Evolutionary conservation across 2,329 filamentous ascomycete species (phyloP), one percentile per base, ranked within the genome.

Genomic region (Rhytidhysteron rufulum): DNA sequence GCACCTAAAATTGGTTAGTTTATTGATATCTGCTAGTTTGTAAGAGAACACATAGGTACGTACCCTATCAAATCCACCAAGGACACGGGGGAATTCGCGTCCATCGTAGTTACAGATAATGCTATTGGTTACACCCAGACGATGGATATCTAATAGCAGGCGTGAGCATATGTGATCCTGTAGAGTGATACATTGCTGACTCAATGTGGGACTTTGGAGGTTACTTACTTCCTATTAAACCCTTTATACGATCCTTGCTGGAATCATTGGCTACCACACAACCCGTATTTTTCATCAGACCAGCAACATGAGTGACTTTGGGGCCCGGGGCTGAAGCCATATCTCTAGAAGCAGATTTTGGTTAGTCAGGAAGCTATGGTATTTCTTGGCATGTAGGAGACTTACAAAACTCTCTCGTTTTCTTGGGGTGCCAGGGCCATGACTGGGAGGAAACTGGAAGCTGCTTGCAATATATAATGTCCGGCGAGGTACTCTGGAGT

Each of bases 401-500:
- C n/a, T n/a, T n/a, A n/a, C 40, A 98, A 82, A 37, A 94, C 79
- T 25, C 93, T 82, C 72, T 98, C 91, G 54, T 89, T 78, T 66
- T 95, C 88, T 68, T 97, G 91, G 0, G 93, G 93, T 5, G 88
- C 90, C 10, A 98, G 79, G 8, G 93, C 91, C 89, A 98, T 97
- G 58, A 96, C 93, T 48, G 93, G 93, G 36, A 98, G 77, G 74
- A 98, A 98, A 15, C 90, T 96, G 5, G 88, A 94, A 0, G 93
- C 93, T 1, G 93, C 93, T 72, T 98, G 93, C 10, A 98, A 79
- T 55, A 98, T 97, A 72, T 98, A 98, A 67, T 98, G 89, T 15
- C 93, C 93, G 13, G 91, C 90, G 10, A 98, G 80, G 66, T 98
- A 98, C 68, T 98, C 93, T 8, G 93, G 93, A 1, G 93, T 98